Evolutionary conservation across 441 rosid species (phyloP).

Genomic region (California macrophylla): DNA sequence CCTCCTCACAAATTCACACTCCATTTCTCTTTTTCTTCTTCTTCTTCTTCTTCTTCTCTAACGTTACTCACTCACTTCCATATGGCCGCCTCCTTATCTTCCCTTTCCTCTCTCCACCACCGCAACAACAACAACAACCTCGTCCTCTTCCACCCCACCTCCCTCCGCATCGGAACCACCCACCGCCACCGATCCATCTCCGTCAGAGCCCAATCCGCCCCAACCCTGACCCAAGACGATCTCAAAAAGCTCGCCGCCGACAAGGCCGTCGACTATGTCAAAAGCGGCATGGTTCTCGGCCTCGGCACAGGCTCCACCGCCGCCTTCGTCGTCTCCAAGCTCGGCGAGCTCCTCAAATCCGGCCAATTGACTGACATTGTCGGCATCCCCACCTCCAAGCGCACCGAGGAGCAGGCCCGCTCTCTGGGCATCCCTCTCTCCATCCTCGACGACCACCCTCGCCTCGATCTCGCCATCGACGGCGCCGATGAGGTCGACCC

Average conservation of each 20-base stretch:
- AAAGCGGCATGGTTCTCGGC: slow-evolving; percentile 90
- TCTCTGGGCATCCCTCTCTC: slow-evolving; percentile 73
- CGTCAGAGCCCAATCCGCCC: slow-evolving; percentile 21
- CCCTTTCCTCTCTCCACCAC: too few species aligned
- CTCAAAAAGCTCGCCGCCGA: slow-evolving; percentile 75
- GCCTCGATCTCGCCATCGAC: slow-evolving; percentile 73
- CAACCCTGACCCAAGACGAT: slow-evolving; percentile 65
- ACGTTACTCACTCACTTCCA: too few species aligned
- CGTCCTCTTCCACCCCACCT: not conserved
- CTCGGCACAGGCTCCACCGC: slow-evolving; percentile 98
- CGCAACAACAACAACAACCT: too few species aligned
- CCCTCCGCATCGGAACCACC: too few species aligned
- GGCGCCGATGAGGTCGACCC: slow-evolving; percentile 94
- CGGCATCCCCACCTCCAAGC: slow-evolving; percentile 80
- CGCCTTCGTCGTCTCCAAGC: slow-evolving; percentile 71
- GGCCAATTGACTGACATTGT: slow-evolving; percentile 56
- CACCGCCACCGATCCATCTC: not conserved
- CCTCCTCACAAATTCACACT: too few species aligned
- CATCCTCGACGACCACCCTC: slow-evolving; percentile 60
- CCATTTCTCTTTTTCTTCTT: too few species aligned
- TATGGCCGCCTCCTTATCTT: too few species aligned
- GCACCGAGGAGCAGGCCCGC: slow-evolving; percentile 61
- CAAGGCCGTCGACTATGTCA: slow-evolving; percentile 82
- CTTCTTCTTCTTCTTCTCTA: too few species aligned
- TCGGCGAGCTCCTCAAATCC: slow-evolving; percentile 60